phyloP scores from a whole-genome alignment of 1,139 yeast species.

The Debaryomyces fabryi region DNA sequence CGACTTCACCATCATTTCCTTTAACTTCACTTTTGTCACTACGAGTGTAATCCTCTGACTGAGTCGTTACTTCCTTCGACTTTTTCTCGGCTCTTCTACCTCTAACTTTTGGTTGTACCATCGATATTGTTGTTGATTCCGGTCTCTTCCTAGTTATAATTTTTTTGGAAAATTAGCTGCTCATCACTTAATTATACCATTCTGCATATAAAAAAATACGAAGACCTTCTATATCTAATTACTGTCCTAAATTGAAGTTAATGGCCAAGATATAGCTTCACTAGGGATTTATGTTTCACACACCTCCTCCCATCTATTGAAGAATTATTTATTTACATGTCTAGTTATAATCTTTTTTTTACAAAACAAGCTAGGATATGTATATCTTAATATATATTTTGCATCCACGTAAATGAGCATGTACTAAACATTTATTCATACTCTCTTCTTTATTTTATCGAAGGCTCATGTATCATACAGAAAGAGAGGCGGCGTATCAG shows the following conservation, averaged over 20 bases:
- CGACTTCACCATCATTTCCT: conserved; percentile 12
- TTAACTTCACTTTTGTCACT: conserved; percentile 9
- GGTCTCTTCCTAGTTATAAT: neutral
- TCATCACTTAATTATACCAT: conserved; percentile 1
- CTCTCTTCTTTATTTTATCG: neutral
- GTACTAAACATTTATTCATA: neutral
- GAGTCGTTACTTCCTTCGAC: conserved; percentile 21
- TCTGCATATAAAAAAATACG: conserved; percentile 1
- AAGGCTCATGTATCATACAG: neutral
- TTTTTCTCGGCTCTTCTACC: conserved; percentile 68
- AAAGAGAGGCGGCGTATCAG: neutral
- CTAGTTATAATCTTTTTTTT: neutral
- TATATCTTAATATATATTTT: neutral
- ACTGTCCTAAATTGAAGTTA: neutral
- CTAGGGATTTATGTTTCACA: neutral
- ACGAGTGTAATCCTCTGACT: conserved; percentile 16
- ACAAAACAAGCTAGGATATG: neutral
- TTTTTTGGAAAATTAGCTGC: conserved; percentile 5
- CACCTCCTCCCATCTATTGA: neutral
- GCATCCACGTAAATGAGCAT: neutral
- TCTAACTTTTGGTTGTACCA: conserved; percentile 47
- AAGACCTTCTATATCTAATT: neutral
- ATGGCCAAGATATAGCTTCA: neutral
- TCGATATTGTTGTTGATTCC: neutral
- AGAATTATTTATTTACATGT: neutral